Evolutionary conservation across 2,329 filamentous ascomycete species (phyloP), one percentile per base, ranked within the genome.

Genomic region (Botrytis fabae): DNA sequence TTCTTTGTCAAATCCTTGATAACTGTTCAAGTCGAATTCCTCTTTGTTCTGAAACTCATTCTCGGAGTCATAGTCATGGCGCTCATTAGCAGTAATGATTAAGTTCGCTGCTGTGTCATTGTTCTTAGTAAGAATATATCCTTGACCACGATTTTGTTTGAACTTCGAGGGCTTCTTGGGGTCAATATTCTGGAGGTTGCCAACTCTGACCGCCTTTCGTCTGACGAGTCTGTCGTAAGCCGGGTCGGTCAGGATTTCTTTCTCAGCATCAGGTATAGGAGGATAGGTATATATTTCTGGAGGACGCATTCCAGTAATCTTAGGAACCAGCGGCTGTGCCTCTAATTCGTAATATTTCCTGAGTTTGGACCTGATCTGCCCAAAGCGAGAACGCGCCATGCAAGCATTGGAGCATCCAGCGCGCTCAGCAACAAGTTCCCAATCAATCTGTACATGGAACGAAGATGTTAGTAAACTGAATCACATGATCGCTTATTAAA

Each of bases 341-440:
- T 28, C n/a, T 46, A 44, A 3, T n/a, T 32, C 18, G 38, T 64
- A 68, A 68, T 68, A 6, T 35, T 48, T 69, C 4, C 83, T 83
- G 0, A 85, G 80, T 79, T 86, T 86, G 63, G 81, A 80, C 79
- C 85, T 87, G 74, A 88, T 83, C 74, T 88, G 85, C 5, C 84
- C 82, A 73, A 85, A 88, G 63, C 86, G 85, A 57, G 83, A 82
- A 82, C 85, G 73, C 57, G 86, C 86, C 4, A 83, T 83, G 14
- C 81, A 80, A 0, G 81, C 84, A 54, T 83, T 86, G 74, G 85
- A 85, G 81, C 85, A 85, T 14, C 82, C 81, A 20, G 81, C 78
- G 20, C 84, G 82, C 0, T 69, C 44, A 1, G 86, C 85, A 4
- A 88, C 84, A 7, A 77, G 78, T 0, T 82, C 78, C 86, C 86